phyloP scores from a whole-genome alignment of 1,139 yeast species.

The Zhuliangozyma parablackwelliae region DNA sequence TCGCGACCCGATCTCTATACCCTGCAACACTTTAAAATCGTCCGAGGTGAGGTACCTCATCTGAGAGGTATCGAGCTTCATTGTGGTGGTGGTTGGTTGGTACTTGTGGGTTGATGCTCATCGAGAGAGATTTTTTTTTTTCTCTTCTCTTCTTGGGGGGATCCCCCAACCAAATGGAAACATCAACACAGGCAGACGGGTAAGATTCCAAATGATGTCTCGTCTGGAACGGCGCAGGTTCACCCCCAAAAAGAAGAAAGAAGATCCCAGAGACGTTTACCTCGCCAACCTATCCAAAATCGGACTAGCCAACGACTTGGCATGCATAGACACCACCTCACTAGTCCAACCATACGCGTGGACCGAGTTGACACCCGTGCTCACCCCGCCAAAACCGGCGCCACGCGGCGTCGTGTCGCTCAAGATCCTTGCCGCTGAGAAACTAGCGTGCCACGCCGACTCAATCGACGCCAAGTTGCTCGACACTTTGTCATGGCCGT shows the following conservation, averaged over 20 bases:
- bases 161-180: too few relatives aligned
- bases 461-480: conserved; percentile 18
- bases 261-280: conserved; percentile 1
- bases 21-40: conserved; percentile 85
- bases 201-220: too few relatives aligned
- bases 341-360: conserved; percentile 16
- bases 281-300: conserved; percentile 2
- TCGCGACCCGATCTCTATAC: conserved; percentile 85
- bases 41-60: conserved; percentile 90
- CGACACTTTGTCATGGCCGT: conserved; percentile 22
- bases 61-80: conserved; percentile 90
- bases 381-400: not conserved
- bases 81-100: conserved; percentile 16
- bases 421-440: conserved; percentile 23
- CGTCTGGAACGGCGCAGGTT: not conserved
- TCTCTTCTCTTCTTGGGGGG: not conserved
- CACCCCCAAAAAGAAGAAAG: not conserved
- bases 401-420: conserved; percentile 10
- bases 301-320: conserved; percentile 8
- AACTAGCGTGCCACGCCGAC: conserved; percentile 24
- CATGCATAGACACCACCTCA: conserved; percentile 13
- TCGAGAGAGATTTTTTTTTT: not conserved
- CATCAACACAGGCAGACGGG: too few relatives aligned
- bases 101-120: not conserved
- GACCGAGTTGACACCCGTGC: conserved; percentile 11